phyloP scores from a whole-genome alignment of 164 flowering plant genomes.

The Vitis cinerea region DNA sequence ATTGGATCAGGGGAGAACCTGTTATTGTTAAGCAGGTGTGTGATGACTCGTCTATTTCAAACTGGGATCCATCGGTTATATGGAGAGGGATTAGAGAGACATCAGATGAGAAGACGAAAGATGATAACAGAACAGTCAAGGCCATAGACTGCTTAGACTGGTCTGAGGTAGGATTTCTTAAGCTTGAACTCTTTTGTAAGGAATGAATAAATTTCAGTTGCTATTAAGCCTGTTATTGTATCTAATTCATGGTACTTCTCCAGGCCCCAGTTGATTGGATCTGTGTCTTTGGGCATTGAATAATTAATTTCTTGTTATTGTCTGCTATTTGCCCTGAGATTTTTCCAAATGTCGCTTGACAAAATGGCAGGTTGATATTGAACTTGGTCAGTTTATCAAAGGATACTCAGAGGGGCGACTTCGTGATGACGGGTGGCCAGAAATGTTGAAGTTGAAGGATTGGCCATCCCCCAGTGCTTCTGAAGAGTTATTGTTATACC shows the following conservation, averaged over 20 bases:
- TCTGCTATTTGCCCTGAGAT: not conserved
- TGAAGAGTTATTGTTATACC: constrained; percentile 85
- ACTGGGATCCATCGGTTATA: constrained; percentile 80
- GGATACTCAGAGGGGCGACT: constrained; percentile 80
- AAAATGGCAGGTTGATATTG: constrained; percentile 69
- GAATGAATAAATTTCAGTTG: not conserved
- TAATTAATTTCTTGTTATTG: not conserved
- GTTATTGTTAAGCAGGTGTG: constrained; percentile 64
- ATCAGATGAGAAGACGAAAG: constrained; percentile 58
- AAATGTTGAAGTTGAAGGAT: constrained; percentile 80
- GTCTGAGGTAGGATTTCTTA: constrained; percentile 63
- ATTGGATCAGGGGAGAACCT: constrained; percentile 84
- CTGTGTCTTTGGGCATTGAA: no score
- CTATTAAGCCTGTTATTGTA: not conserved
- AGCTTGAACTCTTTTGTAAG: no score
- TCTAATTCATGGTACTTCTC: not conserved
- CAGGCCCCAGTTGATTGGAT: no score
- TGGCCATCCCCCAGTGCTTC: constrained; percentile 89
- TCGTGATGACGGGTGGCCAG: constrained; percentile 61
- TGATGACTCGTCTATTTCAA: constrained; percentile 47
- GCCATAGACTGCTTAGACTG: constrained; percentile 72
- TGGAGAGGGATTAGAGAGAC: constrained; percentile 79
- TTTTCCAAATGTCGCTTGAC: constrained; percentile 10
- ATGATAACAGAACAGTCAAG: constrained; percentile 58
- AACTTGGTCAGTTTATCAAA: constrained; percentile 71